These are phyloP conservation scores for Penicillium longicatenatum DNA, from an alignment of 495 filamentous ascomycete species.

Conservation along the genomic window DNA sequence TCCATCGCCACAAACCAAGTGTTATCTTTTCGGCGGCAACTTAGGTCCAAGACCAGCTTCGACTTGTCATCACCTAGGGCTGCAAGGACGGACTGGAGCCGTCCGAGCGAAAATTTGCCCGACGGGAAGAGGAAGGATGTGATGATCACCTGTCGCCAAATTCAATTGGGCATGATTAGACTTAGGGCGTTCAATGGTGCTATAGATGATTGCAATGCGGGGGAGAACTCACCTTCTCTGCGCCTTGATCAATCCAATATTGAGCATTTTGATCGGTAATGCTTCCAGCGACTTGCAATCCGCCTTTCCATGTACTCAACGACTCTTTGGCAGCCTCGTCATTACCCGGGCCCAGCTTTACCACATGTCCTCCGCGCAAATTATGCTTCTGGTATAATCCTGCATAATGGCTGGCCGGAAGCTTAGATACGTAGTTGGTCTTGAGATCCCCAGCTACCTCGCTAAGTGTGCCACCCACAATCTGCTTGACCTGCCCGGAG, in stretches of 20 bases:
- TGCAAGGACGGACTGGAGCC: constrained; percentile 69
- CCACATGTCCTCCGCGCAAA: constrained; percentile 83
- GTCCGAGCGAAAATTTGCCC: constrained; percentile 72
- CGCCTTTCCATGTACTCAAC: constrained; percentile 70
- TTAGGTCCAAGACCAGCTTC: constrained; percentile 92
- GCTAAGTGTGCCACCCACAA: constrained; percentile 90
- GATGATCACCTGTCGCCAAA: constrained; percentile 76
- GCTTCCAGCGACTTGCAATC: constrained; percentile 87
- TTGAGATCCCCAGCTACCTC: constrained; percentile 64
- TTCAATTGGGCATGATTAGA: constrained; percentile 22
- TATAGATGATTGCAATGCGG: constrained; percentile 1
- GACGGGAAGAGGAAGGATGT: constrained; percentile 83
- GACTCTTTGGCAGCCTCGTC: constrained; percentile 77
- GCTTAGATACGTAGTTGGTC: constrained; percentile 87
- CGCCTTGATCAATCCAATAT: constrained; percentile 84
- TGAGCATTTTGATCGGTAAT: constrained; percentile 82
- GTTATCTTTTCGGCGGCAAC: constrained; percentile 72
- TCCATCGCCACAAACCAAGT: constrained; percentile 96
- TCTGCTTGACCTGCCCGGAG: constrained; percentile 94
- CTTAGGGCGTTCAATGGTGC: neutral
- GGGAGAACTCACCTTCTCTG: constrained; percentile 72
- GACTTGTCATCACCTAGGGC: constrained; percentile 70
- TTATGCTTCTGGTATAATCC: constrained; percentile 71
- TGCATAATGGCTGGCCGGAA: constrained; percentile 79
- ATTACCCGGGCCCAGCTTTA: constrained; percentile 92